Base-by-base conservation (phyloP, 331 rosid species). In the Stylosanthes scabra region DNA sequence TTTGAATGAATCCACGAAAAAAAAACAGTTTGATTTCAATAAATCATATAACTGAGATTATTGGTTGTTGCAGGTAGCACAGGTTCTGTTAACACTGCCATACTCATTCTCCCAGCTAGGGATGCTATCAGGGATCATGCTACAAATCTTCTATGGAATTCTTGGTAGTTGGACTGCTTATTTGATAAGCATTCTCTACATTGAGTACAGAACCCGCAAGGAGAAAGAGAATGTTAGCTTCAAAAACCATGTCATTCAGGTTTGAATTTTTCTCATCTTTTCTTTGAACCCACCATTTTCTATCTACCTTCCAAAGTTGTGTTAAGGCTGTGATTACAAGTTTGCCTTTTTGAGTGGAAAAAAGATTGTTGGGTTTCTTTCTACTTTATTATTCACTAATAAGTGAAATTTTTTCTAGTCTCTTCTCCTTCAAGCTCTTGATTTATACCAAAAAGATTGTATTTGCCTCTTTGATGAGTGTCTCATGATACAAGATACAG, bases 211-310 rank as follows among this genome's bases (percentile, higher is more conserved):
- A 71, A 91, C 71, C 74, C 76, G 98, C 16, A 90, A 90, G 66
- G 97, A 93, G 79, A 93, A 86, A 73, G 96, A 93, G 82, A 90
- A 89, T 59, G 89, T 88, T 81, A 89, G 20, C 88, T 93, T 93
- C 93, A 90, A 93, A 74, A 90, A 93, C 83, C 98, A 93, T 83
- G 97, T 93, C 72, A 93, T 93, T 71, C 98, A 93, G 98, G 98
- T 90, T 25, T 66, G 51, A 49, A 11, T 34, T 27, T 50, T 9
- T 10, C 12, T 46, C 8, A 5, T 25, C 7, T 59, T 34, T 11
- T 69, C 59, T 68, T 62, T 57, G 8, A 51, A 16, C 11, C 63
- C 16, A 60, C 25, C 10, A 13, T 37, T 60, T 70, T 20, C 25
- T 20, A 20, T 20, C 31, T 46, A 1, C 60, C 39, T 55, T 20